Evolutionary conservation across 768 basidiomycete genomes (phyloP).

Genomic region (Tricholoma sp.): DNA sequence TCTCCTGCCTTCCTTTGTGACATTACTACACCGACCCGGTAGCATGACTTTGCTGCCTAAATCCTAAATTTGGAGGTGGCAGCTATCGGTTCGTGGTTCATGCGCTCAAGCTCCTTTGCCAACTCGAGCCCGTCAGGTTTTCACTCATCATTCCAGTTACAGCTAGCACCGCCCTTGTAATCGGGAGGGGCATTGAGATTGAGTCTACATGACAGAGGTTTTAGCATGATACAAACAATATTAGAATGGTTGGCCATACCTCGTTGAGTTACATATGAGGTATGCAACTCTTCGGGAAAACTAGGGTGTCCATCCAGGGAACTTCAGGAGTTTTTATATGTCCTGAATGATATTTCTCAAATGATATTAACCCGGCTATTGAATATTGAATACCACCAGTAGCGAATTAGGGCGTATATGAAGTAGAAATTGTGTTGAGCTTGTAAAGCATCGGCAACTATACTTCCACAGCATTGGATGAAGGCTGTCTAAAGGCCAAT

Average conservation of each 20-base stretch:
- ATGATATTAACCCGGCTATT: slow-evolving; percentile 2
- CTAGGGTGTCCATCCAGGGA: neutral
- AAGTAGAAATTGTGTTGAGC: neutral
- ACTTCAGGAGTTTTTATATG: neutral
- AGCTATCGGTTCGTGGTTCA: too few relatives aligned
- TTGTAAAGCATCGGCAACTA: neutral
- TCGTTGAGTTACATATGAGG: neutral
- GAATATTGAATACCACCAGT: slow-evolving; percentile 2
- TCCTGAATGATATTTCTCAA: neutral
- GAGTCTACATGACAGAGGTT: too few relatives aligned
- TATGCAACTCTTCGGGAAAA: neutral
- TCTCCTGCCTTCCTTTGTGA: too few relatives aligned
- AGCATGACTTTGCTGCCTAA: too few relatives aligned
- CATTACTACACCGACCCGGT: too few relatives aligned
- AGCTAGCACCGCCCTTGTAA: too few relatives aligned
- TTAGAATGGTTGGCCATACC: neutral
- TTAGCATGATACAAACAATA: too few relatives aligned
- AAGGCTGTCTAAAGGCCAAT: neutral
- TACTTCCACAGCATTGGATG: neutral
- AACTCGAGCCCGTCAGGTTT: too few relatives aligned
- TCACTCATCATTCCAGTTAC: too few relatives aligned
- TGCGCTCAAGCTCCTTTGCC: too few relatives aligned
- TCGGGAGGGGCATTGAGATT: too few relatives aligned
- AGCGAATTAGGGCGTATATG: slow-evolving; percentile 1
- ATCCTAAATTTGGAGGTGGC: too few relatives aligned